Percentiles rank a stretch among this genome's conserved stretches.
phyloP scores from a whole-genome alignment of 352 stramenopile species.

The Globisporangium carolinianum region DNA sequence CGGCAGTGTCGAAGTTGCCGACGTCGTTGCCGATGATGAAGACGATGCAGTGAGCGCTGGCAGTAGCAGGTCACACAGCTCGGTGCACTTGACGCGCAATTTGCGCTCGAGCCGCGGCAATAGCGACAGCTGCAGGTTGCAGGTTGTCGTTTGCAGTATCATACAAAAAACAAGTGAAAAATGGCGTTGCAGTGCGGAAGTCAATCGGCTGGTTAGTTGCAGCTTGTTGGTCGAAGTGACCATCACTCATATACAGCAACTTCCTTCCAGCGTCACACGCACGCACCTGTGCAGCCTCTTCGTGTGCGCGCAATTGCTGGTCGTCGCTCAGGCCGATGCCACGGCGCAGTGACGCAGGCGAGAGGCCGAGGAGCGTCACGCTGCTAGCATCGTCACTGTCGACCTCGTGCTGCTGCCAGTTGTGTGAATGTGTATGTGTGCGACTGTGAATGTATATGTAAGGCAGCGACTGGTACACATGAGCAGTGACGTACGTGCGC shows the following conservation, averaged over 20 bases:
- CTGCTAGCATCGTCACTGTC: background rate
- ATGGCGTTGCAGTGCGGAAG: too few relatives aligned
- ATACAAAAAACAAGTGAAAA: too few relatives aligned
- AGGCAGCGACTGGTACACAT: too few relatives aligned
- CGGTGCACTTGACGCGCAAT: constrained; percentile 20
- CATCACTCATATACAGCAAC: background rate
- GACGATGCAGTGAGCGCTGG: constrained; percentile 1
- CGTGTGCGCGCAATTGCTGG: constrained; percentile 7
- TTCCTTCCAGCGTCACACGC: background rate
- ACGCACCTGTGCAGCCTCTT: constrained; percentile 20
- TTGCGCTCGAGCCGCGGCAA: constrained; percentile 24
- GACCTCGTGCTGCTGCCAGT: background rate
- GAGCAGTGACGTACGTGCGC: too few relatives aligned
- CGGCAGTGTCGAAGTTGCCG: background rate
- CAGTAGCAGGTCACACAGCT: constrained; percentile 27
- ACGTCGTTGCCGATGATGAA: background rate
- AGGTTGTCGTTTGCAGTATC: background rate
- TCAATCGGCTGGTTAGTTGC: background rate
- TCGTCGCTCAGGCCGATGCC: constrained; percentile 16
- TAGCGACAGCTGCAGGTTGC: constrained; percentile 15
- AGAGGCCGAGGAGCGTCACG: constrained; percentile 17
- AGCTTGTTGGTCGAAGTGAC: background rate
- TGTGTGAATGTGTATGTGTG: too few relatives aligned
- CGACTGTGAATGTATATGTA: background rate
- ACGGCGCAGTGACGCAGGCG: constrained; percentile 12